Percentiles rank a stretch among this genome's conserved stretches.
phyloP scores from a whole-genome alignment of 2,329 filamentous ascomycete genomes.

The Aspergillus piperis region DNA sequence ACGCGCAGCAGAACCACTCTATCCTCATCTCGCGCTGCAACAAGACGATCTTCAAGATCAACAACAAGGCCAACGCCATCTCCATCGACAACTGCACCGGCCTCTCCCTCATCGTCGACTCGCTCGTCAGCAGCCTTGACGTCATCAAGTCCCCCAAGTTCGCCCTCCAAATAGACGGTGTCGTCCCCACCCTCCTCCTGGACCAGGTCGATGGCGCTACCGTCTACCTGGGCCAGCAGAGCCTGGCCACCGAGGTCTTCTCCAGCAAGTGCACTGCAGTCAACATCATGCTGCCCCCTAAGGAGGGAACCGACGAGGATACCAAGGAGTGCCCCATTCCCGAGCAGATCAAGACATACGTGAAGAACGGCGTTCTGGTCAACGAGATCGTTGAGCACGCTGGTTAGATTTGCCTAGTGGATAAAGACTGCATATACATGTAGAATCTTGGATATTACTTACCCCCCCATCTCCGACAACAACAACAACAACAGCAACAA shows the following conservation, averaged over 20 bases:
- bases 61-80: conserved; percentile 95
- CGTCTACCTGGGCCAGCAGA: conserved; percentile 82
- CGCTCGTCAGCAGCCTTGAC: conserved; percentile 85
- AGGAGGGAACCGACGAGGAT: conserved; percentile 69
- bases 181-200: conserved; percentile 81
- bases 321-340: conserved; percentile 85
- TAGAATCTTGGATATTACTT: neutral
- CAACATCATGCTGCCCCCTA: conserved; percentile 80
- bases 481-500: no score
- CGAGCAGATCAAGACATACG: conserved; percentile 82
- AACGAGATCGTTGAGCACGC: conserved; percentile 96
- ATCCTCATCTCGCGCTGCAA: conserved; percentile 90
- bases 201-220: conserved; percentile 91
- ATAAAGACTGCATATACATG: no score
- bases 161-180: conserved; percentile 85
- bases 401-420: conserved; percentile 55
- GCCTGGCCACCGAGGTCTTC: conserved; percentile 76
- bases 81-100: conserved; percentile 88
- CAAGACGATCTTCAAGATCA: conserved; percentile 84
- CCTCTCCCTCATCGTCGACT: conserved; percentile 83
- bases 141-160: conserved; percentile 96
- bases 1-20: conserved; percentile 80
- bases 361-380: conserved; percentile 74
- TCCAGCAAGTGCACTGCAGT: conserved; percentile 84
- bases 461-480: no score